Evolutionary conservation across 1,139 yeast species (phyloP).

Genomic region (Yamadazyma conglobata): DNA sequence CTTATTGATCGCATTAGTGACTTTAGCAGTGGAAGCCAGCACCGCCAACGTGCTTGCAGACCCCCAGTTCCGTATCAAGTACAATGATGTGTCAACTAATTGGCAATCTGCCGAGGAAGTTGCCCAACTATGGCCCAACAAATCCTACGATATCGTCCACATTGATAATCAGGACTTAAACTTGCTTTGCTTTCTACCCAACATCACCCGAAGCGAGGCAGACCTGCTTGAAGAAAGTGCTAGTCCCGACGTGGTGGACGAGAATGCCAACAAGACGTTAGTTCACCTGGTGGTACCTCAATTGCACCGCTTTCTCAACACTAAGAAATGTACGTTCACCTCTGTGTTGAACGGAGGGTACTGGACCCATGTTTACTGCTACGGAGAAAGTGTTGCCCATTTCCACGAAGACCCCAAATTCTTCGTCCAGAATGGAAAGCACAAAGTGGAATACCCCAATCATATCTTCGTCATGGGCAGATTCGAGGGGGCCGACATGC

Average conservation of each 20-base stretch:
- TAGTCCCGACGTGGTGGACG: conserved; percentile 1
- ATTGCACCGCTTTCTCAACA: conserved; percentile 20
- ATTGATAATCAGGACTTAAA: conserved; percentile 11
- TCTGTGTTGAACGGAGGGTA: conserved; percentile 45
- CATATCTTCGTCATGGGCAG: conserved; percentile 46
- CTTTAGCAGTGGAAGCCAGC: too few species aligned
- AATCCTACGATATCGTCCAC: conserved; percentile 22
- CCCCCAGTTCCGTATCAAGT: conserved; percentile 18
- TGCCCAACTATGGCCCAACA: too few species aligned
- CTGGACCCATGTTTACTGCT: conserved; percentile 65
- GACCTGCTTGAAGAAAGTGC: conserved; percentile 1
- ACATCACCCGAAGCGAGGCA: too few species aligned
- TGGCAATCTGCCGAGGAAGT: too few species aligned
- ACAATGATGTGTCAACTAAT: conserved; percentile 5
- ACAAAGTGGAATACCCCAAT: conserved; percentile 35
- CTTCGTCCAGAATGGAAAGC: conserved; percentile 23
- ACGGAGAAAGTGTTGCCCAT: conserved; percentile 54
- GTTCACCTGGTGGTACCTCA: conserved; percentile 11
- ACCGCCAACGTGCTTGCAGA: too few species aligned
- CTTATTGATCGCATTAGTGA: too few species aligned
- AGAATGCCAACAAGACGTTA: too few species aligned
- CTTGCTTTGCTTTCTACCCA: conserved; percentile 22
- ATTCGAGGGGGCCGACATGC: conserved; percentile 25
- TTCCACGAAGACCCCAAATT: conserved; percentile 42
- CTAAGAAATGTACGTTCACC: conserved; percentile 28